phyloP scores from a whole-genome alignment of 768 basidiomycete species.

The Tulasnella sp. region DNA sequence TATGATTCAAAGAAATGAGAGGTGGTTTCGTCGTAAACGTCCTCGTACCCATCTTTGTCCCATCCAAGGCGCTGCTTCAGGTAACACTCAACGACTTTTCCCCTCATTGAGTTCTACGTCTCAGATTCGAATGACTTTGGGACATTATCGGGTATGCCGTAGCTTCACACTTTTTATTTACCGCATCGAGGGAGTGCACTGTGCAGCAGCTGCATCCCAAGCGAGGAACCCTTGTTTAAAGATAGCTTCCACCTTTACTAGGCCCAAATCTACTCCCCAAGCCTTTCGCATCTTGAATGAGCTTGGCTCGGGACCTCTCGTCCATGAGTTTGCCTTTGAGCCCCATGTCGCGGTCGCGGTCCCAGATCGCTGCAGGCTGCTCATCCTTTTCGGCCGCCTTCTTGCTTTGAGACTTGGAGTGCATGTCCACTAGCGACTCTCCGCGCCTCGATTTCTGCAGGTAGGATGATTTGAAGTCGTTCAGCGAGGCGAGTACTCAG shows the following conservation, averaged over 20 bases:
- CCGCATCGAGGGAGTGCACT: too few relatives aligned
- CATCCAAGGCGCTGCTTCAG: too few relatives aligned
- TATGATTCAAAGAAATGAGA: too few relatives aligned
- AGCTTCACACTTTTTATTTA: too few relatives aligned
- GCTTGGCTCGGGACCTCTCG: conserved; percentile 62
- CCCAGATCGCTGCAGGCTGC: conserved; percentile 69
- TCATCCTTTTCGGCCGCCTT: conserved; percentile 36
- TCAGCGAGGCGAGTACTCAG: background rate
- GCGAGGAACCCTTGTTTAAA: too few relatives aligned
- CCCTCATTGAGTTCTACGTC: too few relatives aligned
- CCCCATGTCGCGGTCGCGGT: conserved; percentile 83
- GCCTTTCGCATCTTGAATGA: conserved; percentile 70
- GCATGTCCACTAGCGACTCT: conserved; percentile 44
- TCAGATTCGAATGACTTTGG: too few relatives aligned
- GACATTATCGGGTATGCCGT: too few relatives aligned
- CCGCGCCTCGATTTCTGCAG: conserved; percentile 33
- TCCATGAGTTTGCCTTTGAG: conserved; percentile 83
- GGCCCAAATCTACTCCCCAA: conserved; percentile 74
- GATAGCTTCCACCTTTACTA: conserved; percentile 27
- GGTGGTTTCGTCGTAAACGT: too few relatives aligned
- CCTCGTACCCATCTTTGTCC: too few relatives aligned
- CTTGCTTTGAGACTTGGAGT: conserved; percentile 25
- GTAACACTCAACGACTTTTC: too few relatives aligned
- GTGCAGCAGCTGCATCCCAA: too few relatives aligned
- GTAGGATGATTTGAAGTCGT: background rate